Base-by-base conservation (phyloP, 352 stramenopile species). In the Globisporangium cylindrosporum region DNA sequence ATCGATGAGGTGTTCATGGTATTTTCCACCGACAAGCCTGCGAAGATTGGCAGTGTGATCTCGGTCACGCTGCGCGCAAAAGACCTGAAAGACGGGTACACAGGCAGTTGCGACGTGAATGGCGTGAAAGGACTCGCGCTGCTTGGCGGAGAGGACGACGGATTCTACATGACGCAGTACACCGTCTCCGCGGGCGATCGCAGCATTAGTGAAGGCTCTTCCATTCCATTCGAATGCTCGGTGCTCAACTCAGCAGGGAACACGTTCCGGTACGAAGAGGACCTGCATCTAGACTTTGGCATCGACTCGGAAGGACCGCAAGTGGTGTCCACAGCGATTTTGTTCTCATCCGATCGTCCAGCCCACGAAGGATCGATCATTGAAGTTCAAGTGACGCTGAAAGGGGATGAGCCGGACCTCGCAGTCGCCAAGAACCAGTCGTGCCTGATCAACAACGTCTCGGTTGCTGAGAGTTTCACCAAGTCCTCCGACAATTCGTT, bases 81-180 rank as follows among this genome's bases (percentile, higher is more conserved):
- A 18, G 73, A 76, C 2, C 70, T 84, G 22, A 72, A 69, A 6
- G 72, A 75, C 15, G 79, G 79, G 4, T 88, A 87, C 73, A 79
- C 74, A 7, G 81, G 81, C 12, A 63, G 69, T 7, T 90, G 81
- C 61, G 75, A 71, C 2, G 76, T 88, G 63, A 90, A 90, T 49
- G 76, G 74, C 27, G 75, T 86, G n/a, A 49, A 73, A 6, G 70
- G 68, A 8, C 59, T 81, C 8, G 70, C 80, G 18, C 65, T 90
- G 34, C 66, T 82, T 8, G 74, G 83, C 20, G 72, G 77, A 1
- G 72, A 87, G 34, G 79, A 90, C 67, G 73, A 82, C 25, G 81
- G 79, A 0, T 81, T 90, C 43, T 90, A 90, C 61, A 84, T 90
- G 77, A 82, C 80, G 48, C 79, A 90, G 64, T 90, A 90, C 70